Conservation (phyloP, 768 basidiomycete genomes). For the Phlebiopsis gigantea region DNA sequence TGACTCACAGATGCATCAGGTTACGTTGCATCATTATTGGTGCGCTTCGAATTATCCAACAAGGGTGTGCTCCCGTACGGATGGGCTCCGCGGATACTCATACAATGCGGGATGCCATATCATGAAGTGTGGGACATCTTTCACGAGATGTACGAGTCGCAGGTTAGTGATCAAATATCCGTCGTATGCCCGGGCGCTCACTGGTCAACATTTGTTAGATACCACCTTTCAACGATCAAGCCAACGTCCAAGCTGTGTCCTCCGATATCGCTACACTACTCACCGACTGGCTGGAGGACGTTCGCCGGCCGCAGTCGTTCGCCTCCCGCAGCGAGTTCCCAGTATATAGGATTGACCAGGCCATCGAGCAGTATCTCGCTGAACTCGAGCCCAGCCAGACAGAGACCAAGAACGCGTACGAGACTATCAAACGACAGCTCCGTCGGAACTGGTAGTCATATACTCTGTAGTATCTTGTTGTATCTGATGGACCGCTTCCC, state of each 20-base stretch:
- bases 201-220: slow-evolving; percentile 37
- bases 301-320: slow-evolving; percentile 66
- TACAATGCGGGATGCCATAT: slow-evolving; percentile 78
- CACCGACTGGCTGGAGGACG: slow-evolving; percentile 75
- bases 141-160: slow-evolving; percentile 68
- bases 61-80: slow-evolving; percentile 58
- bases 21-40: slow-evolving; percentile 67
- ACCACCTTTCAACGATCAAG: slow-evolving; percentile 78
- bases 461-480: not conserved
- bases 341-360: slow-evolving; percentile 67
- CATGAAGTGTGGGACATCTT: slow-evolving; percentile 81
- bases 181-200: slow-evolving; percentile 1
- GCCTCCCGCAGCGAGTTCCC: slow-evolving; percentile 65
- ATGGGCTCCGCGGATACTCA: slow-evolving; percentile 77
- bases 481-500: not conserved
- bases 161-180: slow-evolving; percentile 47
- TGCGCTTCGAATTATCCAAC: slow-evolving; percentile 65
- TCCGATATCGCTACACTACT: slow-evolving; percentile 79
- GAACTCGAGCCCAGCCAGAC: slow-evolving; percentile 59
- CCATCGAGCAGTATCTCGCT: slow-evolving; percentile 67
- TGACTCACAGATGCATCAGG: not conserved
- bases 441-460: slow-evolving; percentile 59
- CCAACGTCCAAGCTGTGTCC: slow-evolving; percentile 74
- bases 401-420: slow-evolving; percentile 63
- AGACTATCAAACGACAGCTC: slow-evolving; percentile 65